phyloP scores from a whole-genome alignment of 495 filamentous ascomycete genomes.

The Paragyromitra xinjiangensis region DNA sequence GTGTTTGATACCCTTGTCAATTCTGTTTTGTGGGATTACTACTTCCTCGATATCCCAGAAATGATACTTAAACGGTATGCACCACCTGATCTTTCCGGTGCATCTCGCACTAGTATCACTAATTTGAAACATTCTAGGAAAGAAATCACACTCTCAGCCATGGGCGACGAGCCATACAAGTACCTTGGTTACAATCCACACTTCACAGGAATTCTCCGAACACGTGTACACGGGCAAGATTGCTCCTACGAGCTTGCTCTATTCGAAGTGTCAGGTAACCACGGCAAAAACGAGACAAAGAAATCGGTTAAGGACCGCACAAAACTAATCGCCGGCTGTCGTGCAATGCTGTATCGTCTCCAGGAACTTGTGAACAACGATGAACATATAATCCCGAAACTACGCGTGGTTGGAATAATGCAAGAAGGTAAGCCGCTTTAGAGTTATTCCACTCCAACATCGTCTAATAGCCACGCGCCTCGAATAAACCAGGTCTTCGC shows the following conservation, averaged over 20 bases:
- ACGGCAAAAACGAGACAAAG: not conserved
- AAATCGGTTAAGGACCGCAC: constrained; percentile 20
- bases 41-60: constrained; percentile 8
- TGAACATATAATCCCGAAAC: constrained; percentile 2
- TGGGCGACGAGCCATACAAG: constrained; percentile 11
- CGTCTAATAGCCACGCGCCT: not conserved
- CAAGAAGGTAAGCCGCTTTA: constrained; percentile 7
- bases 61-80: not conserved
- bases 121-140: not conserved
- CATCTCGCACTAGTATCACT: not conserved
- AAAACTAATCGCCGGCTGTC: constrained; percentile 20
- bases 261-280: constrained; percentile 9
- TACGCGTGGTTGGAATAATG: constrained; percentile 22
- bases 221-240: not conserved
- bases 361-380: constrained; percentile 15
- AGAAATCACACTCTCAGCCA: constrained; percentile 18
- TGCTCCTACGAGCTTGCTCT: constrained; percentile 1
- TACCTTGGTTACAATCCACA: constrained; percentile 11
- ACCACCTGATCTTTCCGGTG: not conserved
- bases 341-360: constrained; percentile 30
- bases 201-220: constrained; percentile 18
- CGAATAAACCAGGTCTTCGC: not conserved
- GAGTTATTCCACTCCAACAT: not conserved
- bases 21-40: constrained; percentile 6
- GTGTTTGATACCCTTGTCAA: constrained; percentile 14